Evolutionary conservation across 106 monocot genomes (phyloP).

Genomic region (Acorus calamus): DNA sequence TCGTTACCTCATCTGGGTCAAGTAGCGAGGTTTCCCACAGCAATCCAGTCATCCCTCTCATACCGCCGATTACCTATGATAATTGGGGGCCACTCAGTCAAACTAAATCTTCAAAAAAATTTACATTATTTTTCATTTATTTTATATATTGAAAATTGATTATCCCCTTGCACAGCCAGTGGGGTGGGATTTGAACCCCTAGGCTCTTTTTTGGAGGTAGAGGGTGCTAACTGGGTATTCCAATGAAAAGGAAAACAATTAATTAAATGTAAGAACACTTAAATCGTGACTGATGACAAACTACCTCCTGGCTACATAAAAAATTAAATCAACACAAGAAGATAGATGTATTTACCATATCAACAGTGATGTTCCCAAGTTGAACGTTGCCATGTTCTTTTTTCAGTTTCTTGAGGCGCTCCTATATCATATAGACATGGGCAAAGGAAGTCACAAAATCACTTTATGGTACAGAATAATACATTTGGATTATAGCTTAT

Average conservation of each 20-base stretch:
- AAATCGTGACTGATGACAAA: not conserved
- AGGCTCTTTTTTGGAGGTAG: no score
- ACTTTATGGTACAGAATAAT: no score
- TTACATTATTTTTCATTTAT: no score
- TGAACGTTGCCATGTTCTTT: constrained; percentile 83
- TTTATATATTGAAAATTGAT: no score
- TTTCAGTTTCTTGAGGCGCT: constrained; percentile 87
- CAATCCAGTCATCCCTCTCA: constrained; percentile 96
- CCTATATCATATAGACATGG: constrained; percentile 26
- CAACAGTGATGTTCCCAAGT: constrained; percentile 85
- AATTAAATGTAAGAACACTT: not conserved
- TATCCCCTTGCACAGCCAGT: no score
- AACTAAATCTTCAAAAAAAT: no score
- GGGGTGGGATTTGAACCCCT: no score
- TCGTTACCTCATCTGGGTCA: constrained; percentile 81
- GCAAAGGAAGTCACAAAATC: no score
- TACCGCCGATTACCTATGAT: constrained; percentile 85
- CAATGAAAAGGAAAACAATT: not conserved
- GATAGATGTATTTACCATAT: constrained; percentile 49
- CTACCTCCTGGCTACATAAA: not conserved
- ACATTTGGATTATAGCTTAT: not conserved
- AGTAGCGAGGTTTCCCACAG: constrained; percentile 95
- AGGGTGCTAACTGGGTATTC: no score
- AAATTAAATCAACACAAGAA: not conserved
- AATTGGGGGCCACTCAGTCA: no score